phyloP scores from a whole-genome alignment of 2,329 filamentous ascomycete genomes.

The Nemania abortiva region DNA sequence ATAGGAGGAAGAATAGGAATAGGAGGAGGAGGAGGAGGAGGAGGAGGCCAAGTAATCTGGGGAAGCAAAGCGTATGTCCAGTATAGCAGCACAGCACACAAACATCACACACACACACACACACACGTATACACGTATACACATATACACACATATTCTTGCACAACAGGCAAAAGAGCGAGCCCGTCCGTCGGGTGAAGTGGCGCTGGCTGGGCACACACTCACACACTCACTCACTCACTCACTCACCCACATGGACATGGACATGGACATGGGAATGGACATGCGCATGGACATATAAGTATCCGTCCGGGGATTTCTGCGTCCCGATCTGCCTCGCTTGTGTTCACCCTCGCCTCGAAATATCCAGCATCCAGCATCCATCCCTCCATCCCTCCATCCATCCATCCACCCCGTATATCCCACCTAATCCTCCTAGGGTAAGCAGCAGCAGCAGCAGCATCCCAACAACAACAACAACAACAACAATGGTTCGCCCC shows the following conservation, averaged over 20 bases:
- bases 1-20: background rate
- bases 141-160: background rate
- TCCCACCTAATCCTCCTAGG: background rate
- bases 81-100: too few relatives aligned
- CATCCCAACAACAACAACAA: conserved; percentile 2
- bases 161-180: conserved; percentile 33
- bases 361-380: background rate
- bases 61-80: conserved; percentile 20
- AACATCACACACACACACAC: too few relatives aligned
- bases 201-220: conserved; percentile 24
- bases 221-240: background rate
- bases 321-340: conserved; percentile 23
- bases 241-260: too few relatives aligned
- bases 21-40: background rate
- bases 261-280: too few relatives aligned
- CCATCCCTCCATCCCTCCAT: too few relatives aligned
- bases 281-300: conserved; percentile 21
- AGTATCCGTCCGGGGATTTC: conserved; percentile 22
- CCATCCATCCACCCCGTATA: too few relatives aligned
- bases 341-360: conserved; percentile 3
- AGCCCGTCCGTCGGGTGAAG: conserved; percentile 28
- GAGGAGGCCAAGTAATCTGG: conserved; percentile 19
- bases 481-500: conserved; percentile 44
- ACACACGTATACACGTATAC: too few relatives aligned
- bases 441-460: conserved; percentile 14